Percentiles rank a stretch among this genome's conserved stretches.
Conservation (phyloP, 2,329 filamentous ascomycete genomes). For the Cladosporium sp. region DNA sequence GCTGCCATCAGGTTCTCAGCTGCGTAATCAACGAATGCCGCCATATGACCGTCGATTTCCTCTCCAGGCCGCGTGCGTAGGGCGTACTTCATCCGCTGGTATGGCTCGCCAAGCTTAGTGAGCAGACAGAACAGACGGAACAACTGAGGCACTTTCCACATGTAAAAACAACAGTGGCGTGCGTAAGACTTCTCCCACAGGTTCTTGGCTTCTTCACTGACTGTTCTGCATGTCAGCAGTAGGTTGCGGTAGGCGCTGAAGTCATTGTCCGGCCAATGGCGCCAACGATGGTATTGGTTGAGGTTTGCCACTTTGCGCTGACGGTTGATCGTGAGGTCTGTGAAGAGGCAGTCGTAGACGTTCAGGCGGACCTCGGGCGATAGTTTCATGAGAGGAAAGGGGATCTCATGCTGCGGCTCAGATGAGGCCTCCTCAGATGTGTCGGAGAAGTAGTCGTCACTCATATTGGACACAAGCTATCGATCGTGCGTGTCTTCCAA, state of each 20-base stretch:
- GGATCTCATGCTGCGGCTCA: not conserved
- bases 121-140: not conserved
- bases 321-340: not conserved
- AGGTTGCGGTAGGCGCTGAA: not conserved
- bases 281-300: not conserved
- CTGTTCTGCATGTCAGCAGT: not conserved
- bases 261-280: not conserved
- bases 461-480: not conserved
- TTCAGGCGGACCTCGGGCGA: slow-evolving; percentile 11
- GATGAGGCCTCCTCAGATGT: not conserved
- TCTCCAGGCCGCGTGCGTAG: not conserved
- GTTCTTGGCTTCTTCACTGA: not conserved
- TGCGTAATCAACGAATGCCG: not conserved
- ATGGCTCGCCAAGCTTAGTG: not conserved
- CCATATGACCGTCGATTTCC: not conserved
- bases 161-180: not conserved
- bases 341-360: slow-evolving; percentile 4
- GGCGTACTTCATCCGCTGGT: not conserved
- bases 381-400: slow-evolving; percentile 3
- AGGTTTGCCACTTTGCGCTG: not conserved
- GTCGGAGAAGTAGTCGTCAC: not conserved
- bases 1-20: not conserved
- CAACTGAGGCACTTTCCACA: not conserved
- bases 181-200: not conserved
- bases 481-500: too few relatives aligned